Evolutionary conservation across 495 filamentous ascomycete genomes (phyloP), one percentile per base, ranked within the genome.

Genomic region (Sordaria brevicollis): DNA sequence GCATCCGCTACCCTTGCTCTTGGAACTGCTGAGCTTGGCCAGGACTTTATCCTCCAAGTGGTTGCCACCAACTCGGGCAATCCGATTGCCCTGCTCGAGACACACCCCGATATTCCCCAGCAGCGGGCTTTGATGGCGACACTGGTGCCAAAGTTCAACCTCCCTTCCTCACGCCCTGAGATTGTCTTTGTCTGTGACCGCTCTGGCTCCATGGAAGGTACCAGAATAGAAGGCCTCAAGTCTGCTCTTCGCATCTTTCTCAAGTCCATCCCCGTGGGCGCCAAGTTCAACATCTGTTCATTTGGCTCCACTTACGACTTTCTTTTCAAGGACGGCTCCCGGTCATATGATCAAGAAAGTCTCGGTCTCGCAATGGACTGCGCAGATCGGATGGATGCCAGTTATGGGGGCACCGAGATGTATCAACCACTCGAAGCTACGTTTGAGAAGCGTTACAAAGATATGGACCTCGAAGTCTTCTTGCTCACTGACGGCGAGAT

Each of bases 201-300:
- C 41, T 89, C 87, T 65, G 89, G 89, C 0, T 88, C 85, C 68
- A 93, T 93, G 91, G 35, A 57, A 0, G 69, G 70, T 1, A 76
- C 77, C 37, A 86, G 85, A 35, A 91, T 91, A 2, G 38, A 72
- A 1, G 85, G 86, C 17, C 77, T 91, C 33, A 75, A 83, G 17
- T 79, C 83, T 7, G 90, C 90, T 3, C 80, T 93, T 33, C 81
- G 81, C 2, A 77, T 92, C n/a, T 90, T 93, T 71, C 80, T 93
- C 36, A 91, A 91, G 72, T 90, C 88, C 0, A 77, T 93, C 17
- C 90, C 90, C 2, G 71, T 87, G 1, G 89, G 89, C 1, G 79
- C 88, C 66, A 87, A 85, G 74, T 93, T 93, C 81, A 92, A 93
- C 76, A 91, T 93, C 69, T 89, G 87, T 77, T 90, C 87, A 1